Conservation (phyloP, 2,329 filamentous ascomycete species). For the Trichoderma gracile region DNA sequence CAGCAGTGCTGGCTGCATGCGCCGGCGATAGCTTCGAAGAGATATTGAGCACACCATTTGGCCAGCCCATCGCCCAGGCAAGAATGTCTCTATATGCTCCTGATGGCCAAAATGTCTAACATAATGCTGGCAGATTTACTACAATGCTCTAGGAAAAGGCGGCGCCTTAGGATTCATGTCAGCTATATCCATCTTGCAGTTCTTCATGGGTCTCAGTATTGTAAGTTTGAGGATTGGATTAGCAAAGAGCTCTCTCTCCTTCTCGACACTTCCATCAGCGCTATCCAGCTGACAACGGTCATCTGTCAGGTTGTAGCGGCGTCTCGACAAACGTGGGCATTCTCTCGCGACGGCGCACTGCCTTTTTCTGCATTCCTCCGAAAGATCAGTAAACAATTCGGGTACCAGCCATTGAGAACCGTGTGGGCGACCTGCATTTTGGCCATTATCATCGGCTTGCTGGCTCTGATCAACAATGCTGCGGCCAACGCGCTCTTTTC, state of each 20-base stretch:
- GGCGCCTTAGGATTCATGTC: conserved; percentile 14
- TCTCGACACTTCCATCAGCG: not conserved
- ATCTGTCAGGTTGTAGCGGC: conserved; percentile 6
- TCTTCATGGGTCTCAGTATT: conserved; percentile 15
- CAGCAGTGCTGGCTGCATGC: not conserved
- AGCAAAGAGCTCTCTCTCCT: not conserved
- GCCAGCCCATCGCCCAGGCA: conserved; percentile 7
- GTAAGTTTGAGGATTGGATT: not conserved
- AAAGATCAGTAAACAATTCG: not conserved
- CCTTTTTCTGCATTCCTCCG: conserved; percentile 11
- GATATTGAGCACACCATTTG: not conserved
- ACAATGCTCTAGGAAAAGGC: conserved; percentile 6
- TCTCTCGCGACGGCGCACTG: conserved; percentile 5
- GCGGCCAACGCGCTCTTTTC: conserved; percentile 9
- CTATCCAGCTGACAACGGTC: not conserved
- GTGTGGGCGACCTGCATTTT: conserved; percentile 3
- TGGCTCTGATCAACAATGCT: conserved; percentile 9
- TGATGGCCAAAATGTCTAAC: not conserved
- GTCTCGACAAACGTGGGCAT: conserved; percentile 14
- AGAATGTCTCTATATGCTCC: not conserved
- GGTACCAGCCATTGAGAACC: conserved; percentile 8
- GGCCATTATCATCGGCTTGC: not conserved
- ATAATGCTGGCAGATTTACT: not conserved
- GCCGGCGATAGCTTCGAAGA: not conserved
- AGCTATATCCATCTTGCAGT: conserved; percentile 3